A percentile compares a stretch with the other conserved stretches of the same genome.
Evolutionary conservation across 257 asterid species (phyloP).

Genomic region (Misopates orontium): DNA sequence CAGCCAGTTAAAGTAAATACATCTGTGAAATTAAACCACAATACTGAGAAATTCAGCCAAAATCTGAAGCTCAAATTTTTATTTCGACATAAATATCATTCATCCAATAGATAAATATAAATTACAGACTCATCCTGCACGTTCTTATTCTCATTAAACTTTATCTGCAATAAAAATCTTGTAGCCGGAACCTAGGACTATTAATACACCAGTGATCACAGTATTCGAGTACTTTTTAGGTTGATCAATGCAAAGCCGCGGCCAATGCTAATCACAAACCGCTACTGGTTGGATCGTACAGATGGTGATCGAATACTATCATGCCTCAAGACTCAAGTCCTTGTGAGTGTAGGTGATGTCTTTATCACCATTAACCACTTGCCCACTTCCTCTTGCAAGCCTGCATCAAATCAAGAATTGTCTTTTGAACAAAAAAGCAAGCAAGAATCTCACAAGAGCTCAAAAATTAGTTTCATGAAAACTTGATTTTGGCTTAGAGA

Average conservation of each 20-base stretch:
- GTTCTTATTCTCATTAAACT: slow-evolving; percentile 19
- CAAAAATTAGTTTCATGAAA: neutral
- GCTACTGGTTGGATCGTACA: neutral
- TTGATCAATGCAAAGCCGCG: slow-evolving; percentile 17
- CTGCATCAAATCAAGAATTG: slow-evolving; percentile 26
- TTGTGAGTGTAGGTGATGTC: slow-evolving; percentile 63
- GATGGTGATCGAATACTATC: slow-evolving; percentile 3
- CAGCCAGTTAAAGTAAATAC: neutral
- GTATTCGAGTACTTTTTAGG: neutral
- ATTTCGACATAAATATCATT: neutral
- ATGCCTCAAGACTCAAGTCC: slow-evolving; percentile 35
- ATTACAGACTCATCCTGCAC: slow-evolving; percentile 19
- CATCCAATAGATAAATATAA: neutral
- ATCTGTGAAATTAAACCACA: neutral
- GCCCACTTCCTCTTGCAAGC: slow-evolving; percentile 69
- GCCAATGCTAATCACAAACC: slow-evolving; percentile 6
- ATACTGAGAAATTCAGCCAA: neutral
- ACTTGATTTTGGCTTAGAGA: neutral
- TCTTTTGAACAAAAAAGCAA: neutral
- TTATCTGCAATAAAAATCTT: neutral
- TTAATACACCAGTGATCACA: slow-evolving; percentile 17
- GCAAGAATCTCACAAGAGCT: neutral
- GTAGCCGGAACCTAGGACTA: slow-evolving; percentile 4
- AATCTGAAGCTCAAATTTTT: neutral
- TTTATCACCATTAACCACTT: slow-evolving; percentile 64